These are phyloP conservation scores for Ustilago shanxiensis DNA, from an alignment of 1,284 basidiomycete genomes.

Conservation along the genomic window DNA sequence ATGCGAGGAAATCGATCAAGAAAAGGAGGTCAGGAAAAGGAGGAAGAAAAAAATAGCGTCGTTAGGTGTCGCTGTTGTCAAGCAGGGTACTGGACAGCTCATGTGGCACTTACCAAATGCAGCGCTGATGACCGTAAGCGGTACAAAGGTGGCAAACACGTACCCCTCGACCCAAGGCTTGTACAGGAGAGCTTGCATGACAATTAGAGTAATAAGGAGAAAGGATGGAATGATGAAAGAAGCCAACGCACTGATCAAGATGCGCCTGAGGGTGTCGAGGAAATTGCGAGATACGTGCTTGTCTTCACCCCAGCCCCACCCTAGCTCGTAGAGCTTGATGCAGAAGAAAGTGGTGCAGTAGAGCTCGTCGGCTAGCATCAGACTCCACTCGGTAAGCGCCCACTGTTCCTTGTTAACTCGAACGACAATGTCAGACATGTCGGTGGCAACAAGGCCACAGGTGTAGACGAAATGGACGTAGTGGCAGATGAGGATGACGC, in stretches of 20 bases:
- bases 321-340: slow-evolving; percentile 33
- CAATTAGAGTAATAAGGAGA: slow-evolving; percentile 32
- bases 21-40: slow-evolving; percentile 3
- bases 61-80: background rate
- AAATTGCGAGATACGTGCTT: slow-evolving; percentile 33
- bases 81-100: too few relatives aligned
- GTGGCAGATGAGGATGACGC: slow-evolving; percentile 23
- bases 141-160: slow-evolving; percentile 26
- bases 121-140: slow-evolving; percentile 19
- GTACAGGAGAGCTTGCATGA: slow-evolving; percentile 23
- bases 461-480: slow-evolving; percentile 23
- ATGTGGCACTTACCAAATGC: slow-evolving; percentile 24
- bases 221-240: slow-evolving; percentile 32
- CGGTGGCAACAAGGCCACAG: background rate
- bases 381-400: slow-evolving; percentile 26
- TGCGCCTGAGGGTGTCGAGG: slow-evolving; percentile 21
- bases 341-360: slow-evolving; percentile 36
- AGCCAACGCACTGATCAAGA: slow-evolving; percentile 32
- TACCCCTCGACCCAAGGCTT: slow-evolving; percentile 33
- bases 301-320: slow-evolving; percentile 43
- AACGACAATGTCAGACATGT: slow-evolving; percentile 24
- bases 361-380: slow-evolving; percentile 40
- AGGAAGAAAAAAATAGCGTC: background rate
- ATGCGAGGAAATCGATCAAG: background rate
- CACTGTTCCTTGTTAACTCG: slow-evolving; percentile 29